Evolutionary conservation across 1,284 basidiomycete species (phyloP).

Genomic region (Limonomyces culmigenus): DNA sequence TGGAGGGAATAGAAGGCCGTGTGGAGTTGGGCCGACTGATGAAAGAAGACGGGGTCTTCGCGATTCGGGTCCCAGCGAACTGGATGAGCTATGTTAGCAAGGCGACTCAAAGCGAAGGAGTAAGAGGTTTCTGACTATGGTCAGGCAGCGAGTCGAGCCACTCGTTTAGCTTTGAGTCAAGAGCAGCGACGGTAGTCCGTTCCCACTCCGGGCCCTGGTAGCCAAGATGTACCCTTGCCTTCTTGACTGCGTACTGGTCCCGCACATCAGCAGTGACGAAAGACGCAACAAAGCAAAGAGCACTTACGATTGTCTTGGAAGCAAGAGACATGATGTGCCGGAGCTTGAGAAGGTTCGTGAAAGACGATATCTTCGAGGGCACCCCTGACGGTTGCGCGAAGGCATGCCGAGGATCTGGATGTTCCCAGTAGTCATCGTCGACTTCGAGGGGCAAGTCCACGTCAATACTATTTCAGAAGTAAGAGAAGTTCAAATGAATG

Average conservation of each 20-base stretch:
- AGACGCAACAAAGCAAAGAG: background rate
- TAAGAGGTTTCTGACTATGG: conserved; percentile 17
- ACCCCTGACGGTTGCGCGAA: conserved; percentile 29
- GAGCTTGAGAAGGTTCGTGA: conserved; percentile 35
- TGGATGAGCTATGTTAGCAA: conserved; percentile 10
- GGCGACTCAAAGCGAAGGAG: background rate
- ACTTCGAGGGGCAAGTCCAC: conserved; percentile 44
- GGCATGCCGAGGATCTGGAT: conserved; percentile 20
- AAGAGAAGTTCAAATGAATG: background rate
- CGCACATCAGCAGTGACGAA: background rate
- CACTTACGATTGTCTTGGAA: conserved; percentile 32
- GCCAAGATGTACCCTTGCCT: conserved; percentile 25
- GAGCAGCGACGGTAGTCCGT: conserved; percentile 35
- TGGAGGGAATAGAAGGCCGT: conserved; percentile 55
- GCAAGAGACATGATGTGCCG: conserved; percentile 38
- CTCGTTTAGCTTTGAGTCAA: conserved; percentile 42
- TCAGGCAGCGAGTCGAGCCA: conserved; percentile 47
- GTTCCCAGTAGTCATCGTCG: conserved; percentile 49
- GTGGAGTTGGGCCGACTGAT: conserved; percentile 56
- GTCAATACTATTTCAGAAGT: conserved; percentile 36
- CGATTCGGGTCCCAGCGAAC: conserved; percentile 64
- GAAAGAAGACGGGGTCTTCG: conserved; percentile 37
- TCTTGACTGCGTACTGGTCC: conserved; percentile 39
- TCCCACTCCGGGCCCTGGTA: conserved; percentile 33
- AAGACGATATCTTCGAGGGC: conserved; percentile 28